Conservation (phyloP, 176 grass and related monocot genomes). For the Avena eriantha region DNA sequence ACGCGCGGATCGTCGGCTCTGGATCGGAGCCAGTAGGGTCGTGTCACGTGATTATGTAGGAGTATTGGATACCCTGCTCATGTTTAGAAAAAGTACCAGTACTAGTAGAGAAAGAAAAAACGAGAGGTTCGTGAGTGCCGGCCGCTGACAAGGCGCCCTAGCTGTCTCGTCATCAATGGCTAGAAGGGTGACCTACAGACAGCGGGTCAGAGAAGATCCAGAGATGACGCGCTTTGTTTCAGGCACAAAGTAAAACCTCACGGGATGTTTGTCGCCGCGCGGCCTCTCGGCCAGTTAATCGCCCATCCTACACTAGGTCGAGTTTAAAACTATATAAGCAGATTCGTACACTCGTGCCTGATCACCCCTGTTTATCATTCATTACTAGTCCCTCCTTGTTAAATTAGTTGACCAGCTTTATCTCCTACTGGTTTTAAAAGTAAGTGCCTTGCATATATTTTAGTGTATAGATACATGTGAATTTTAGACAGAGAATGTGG, state of each 20-base stretch:
- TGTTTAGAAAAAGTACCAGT: not conserved
- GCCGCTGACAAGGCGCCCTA: not conserved
- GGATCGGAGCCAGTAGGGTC: not conserved
- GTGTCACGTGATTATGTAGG: not conserved
- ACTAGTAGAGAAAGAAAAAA: not conserved
- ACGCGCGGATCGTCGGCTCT: not conserved
- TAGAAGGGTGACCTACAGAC: not conserved
- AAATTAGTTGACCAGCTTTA: too few species aligned
- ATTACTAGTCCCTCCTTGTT: too few species aligned
- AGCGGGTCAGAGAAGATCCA: slow-evolving; percentile 6
- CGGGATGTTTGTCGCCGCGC: slow-evolving; percentile 39
- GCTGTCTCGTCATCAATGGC: not conserved
- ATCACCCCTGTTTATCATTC: not conserved
- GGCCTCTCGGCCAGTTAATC: not conserved
- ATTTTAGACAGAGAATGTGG: too few species aligned
- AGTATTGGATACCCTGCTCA: not conserved
- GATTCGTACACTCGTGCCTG: not conserved
- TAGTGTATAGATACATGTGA: too few species aligned
- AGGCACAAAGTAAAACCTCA: slow-evolving; percentile 35
- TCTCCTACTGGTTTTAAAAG: too few species aligned
- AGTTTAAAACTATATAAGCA: not conserved
- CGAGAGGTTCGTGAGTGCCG: not conserved
- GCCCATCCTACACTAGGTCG: not conserved
- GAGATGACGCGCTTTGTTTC: slow-evolving; percentile 16
- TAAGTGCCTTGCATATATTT: too few species aligned